phyloP scores from a whole-genome alignment of 768 basidiomycete genomes.

The Collybia sordida region DNA sequence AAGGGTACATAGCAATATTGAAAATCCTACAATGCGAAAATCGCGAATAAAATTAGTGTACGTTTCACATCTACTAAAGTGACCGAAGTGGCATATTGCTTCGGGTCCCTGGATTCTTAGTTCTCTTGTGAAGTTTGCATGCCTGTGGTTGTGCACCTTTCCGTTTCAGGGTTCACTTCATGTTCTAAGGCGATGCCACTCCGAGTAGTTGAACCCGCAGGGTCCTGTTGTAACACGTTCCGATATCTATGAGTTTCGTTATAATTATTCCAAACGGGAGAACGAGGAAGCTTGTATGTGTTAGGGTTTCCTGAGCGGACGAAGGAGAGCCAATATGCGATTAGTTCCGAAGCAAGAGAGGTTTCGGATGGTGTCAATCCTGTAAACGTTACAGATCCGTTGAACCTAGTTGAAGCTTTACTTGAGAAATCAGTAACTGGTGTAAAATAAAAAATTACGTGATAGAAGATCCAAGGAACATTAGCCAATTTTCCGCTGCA shows the following conservation, averaged over 20 bases:
- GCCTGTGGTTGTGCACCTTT: slow-evolving; percentile 26
- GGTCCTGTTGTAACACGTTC: slow-evolving; percentile 45
- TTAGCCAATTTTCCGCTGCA: slow-evolving; percentile 63
- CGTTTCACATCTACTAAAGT: no score
- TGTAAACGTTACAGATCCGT: slow-evolving; percentile 31
- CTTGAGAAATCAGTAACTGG: neutral
- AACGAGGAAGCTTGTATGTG: slow-evolving; percentile 48
- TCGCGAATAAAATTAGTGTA: no score
- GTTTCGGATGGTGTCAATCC: slow-evolving; percentile 39
- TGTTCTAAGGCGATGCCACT: slow-evolving; percentile 43
- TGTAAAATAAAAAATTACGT: slow-evolving; percentile 44
- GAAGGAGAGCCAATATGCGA: slow-evolving; percentile 68
- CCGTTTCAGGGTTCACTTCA: slow-evolving; percentile 33
- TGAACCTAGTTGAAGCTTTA: slow-evolving; percentile 29
- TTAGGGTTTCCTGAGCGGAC: slow-evolving; percentile 58
- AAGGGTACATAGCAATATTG: no score
- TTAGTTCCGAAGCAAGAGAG: slow-evolving; percentile 57
- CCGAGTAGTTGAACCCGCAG: slow-evolving; percentile 19
- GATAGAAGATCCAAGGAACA: slow-evolving; percentile 48
- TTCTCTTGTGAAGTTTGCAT: no score
- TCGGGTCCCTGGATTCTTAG: no score
- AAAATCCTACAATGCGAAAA: no score
- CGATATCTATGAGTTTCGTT: slow-evolving; percentile 25
- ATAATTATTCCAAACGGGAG: slow-evolving; percentile 50
- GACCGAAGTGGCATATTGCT: no score